Evolutionary conservation across 2,329 filamentous ascomycete genomes (phyloP).

Genomic region (Penicillium concentricum): DNA sequence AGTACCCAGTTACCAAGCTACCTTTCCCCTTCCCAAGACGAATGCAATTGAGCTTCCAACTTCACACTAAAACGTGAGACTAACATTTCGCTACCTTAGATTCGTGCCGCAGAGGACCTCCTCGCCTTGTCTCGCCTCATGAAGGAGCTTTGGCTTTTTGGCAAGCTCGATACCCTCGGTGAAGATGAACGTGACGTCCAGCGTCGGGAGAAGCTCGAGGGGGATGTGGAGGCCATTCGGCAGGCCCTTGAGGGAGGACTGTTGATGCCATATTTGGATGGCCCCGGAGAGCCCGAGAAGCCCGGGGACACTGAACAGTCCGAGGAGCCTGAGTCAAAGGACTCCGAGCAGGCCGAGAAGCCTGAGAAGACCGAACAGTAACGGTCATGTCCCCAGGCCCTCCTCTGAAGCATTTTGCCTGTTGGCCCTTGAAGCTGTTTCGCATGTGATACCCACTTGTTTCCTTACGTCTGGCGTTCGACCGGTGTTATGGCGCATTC

Average conservation of each 20-base stretch:
- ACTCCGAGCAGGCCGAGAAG: not conserved
- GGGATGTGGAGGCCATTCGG: conserved; percentile 48
- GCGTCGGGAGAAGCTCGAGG: conserved; percentile 47
- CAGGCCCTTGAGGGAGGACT: conserved; percentile 40
- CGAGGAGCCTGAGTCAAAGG: not conserved
- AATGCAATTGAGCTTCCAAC: not conserved
- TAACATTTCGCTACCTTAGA: conserved; percentile 36
- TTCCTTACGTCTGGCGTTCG: not conserved
- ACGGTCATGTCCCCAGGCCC: not conserved
- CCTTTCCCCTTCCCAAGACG: not conserved
- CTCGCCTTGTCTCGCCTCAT: conserved; percentile 60
- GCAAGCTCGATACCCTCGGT: conserved; percentile 59
- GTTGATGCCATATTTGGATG: conserved; percentile 19
- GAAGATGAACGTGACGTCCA: conserved; percentile 42
- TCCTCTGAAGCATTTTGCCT: not conserved
- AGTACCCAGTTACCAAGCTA: too few relatives aligned
- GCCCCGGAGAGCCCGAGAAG: not conserved
- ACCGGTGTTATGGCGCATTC: not conserved
- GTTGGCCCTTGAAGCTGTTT: not conserved
- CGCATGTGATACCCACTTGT: not conserved
- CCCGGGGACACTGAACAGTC: not conserved
- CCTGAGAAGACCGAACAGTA: not conserved
- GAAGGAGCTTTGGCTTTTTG: conserved; percentile 68
- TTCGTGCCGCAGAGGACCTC: conserved; percentile 62
- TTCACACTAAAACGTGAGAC: not conserved